A percentile compares a stretch with the other conserved stretches of the same genome.
phyloP scores from a whole-genome alignment of 108 stramenopile genomes.

The Cyclotella choctawhatcheeana region DNA sequence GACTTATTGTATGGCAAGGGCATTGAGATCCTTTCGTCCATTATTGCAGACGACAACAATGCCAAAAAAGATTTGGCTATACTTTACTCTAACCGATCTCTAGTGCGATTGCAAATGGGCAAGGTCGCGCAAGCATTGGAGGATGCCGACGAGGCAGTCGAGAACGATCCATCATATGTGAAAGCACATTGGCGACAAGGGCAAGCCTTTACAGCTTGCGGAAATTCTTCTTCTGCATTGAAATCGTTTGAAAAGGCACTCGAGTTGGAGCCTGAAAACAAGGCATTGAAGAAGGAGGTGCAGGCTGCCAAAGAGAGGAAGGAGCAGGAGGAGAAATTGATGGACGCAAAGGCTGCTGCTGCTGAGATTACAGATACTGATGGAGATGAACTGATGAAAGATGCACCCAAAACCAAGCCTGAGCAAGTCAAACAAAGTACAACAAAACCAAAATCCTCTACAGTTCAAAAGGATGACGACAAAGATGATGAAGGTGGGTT shows the following conservation, averaged over 20 bases:
- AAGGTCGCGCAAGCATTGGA: conserved; percentile 57
- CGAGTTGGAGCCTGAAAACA: conserved; percentile 69
- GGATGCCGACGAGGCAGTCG: conserved; percentile 56
- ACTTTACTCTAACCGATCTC: conserved; percentile 69
- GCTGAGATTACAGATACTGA: conserved; percentile 38
- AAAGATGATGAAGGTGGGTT: conserved; percentile 44
- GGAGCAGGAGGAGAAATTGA: conserved; percentile 47
- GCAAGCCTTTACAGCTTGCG: conserved; percentile 62
- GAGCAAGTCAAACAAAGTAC: neutral
- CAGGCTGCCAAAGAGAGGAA: conserved; percentile 46
- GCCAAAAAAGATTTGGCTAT: conserved; percentile 57
- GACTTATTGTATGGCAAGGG: conserved; percentile 77
- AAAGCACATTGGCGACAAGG: conserved; percentile 86
- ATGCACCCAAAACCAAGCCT: conserved; percentile 14
- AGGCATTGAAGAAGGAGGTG: conserved; percentile 75
- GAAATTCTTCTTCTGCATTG: conserved; percentile 59
- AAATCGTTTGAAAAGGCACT: conserved; percentile 63
- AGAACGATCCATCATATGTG: conserved; percentile 67
- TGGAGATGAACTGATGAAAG: conserved; percentile 11
- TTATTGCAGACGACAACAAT: conserved; percentile 18
- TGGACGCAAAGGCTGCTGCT: conserved; percentile 22
- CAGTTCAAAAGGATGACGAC: conserved; percentile 10
- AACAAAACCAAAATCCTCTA: neutral
- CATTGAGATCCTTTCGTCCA: conserved; percentile 50
- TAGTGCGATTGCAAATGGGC: conserved; percentile 70